Conservation (phyloP, 768 basidiomycete genomes). For the Infundibulicybe gibba region DNA sequence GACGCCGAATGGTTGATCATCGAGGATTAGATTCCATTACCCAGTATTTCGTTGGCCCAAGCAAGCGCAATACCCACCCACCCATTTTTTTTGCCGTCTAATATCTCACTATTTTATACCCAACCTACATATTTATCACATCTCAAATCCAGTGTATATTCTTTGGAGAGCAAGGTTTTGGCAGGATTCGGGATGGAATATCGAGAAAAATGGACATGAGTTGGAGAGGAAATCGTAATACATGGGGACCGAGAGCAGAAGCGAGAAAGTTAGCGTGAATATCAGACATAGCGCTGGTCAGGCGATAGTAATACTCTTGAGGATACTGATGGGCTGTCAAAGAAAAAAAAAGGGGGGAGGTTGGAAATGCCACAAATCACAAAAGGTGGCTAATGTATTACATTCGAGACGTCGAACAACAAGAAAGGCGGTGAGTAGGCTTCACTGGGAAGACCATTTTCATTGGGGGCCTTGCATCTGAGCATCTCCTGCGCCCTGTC, state of each 20-base stretch:
- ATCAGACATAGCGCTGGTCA: neutral
- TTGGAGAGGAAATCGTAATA: conserved; percentile 1
- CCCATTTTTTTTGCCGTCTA: too few species aligned
- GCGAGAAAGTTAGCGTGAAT: neutral
- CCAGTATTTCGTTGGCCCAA: neutral
- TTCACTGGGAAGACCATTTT: conserved; percentile 5
- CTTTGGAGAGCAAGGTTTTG: conserved; percentile 1
- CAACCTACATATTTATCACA: too few species aligned
- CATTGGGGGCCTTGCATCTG: conserved; percentile 50
- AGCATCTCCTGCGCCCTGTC: conserved; percentile 56
- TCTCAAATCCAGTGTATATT: too few species aligned
- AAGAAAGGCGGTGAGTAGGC: conserved; percentile 10
- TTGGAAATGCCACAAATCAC: conserved; percentile 5
- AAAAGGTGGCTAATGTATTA: conserved; percentile 17
- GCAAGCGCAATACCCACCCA: neutral
- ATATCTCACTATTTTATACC: too few species aligned
- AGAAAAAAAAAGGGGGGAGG: conserved; percentile 1
- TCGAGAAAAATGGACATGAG: conserved; percentile 9
- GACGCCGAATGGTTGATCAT: conserved; percentile 92
- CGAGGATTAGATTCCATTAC: conserved; percentile 27
- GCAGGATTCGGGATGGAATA: too few species aligned
- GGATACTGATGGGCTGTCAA: neutral
- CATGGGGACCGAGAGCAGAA: neutral
- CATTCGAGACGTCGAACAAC: conserved; percentile 17
- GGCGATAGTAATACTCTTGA: neutral